A percentile compares a stretch with the other conserved stretches of the same genome.
Evolutionary conservation across 805 yeast species (phyloP).

Genomic region (Schizosaccharomyces osmophilus): DNA sequence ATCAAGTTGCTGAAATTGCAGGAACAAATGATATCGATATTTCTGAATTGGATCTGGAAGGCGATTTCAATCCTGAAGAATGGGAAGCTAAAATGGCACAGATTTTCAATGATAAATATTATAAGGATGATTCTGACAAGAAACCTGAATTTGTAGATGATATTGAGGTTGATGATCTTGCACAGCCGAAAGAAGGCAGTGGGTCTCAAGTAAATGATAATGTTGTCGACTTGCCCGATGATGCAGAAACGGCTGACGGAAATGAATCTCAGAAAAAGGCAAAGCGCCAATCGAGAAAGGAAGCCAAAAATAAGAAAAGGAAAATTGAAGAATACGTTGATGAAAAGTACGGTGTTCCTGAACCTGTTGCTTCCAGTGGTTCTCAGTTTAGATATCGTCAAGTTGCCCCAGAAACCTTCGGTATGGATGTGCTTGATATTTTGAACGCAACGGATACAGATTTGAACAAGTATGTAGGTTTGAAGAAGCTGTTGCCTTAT

Average conservation of each 20-base stretch:
- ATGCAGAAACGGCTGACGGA: background rate
- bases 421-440: conserved; percentile 65
- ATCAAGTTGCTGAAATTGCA: conserved; percentile 38
- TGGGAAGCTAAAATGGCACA: conserved; percentile 78
- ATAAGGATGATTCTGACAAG: conserved; percentile 23
- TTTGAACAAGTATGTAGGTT: conserved; percentile 60
- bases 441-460: conserved; percentile 70
- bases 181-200: conserved; percentile 10
- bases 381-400: conserved; percentile 57
- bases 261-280: background rate
- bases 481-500: conserved; percentile 85
- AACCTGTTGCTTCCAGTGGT: conserved; percentile 21
- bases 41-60: conserved; percentile 53
- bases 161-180: conserved; percentile 24
- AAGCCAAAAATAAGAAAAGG: conserved; percentile 33
- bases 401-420: conserved; percentile 84
- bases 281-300: conserved; percentile 32
- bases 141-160: conserved; percentile 49
- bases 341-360: conserved; percentile 30
- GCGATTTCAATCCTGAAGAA: conserved; percentile 62
- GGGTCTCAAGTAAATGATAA: background rate
- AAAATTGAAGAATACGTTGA: conserved; percentile 63
- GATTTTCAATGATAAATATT: conserved; percentile 65
- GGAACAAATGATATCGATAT: conserved; percentile 30
- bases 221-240: background rate